Percentiles rank a stretch among this genome's conserved stretches.
Conservation (phyloP, 2,329 filamentous ascomycete genomes). For the Aspergillus niger region DNA sequence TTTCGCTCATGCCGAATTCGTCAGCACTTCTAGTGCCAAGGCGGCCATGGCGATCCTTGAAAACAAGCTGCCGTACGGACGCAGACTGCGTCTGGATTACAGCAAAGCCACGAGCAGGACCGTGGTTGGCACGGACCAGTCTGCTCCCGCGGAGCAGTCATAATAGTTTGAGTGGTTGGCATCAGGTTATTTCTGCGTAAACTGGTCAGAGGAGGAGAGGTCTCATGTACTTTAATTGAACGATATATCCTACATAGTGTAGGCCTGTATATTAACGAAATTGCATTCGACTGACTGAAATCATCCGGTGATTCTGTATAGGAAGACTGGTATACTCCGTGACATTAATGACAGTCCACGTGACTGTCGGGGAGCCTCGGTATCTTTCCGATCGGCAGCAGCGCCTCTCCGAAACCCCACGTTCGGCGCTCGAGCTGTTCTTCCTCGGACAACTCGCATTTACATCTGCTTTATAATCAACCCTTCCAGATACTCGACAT, state of each 20-base stretch:
- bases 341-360: conserved; percentile 14
- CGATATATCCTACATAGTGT: background rate
- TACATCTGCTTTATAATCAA: background rate
- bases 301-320: background rate
- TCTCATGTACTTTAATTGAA: background rate
- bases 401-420: conserved; percentile 27
- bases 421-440: conserved; percentile 20
- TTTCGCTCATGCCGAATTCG: conserved; percentile 82
- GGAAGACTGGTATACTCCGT: background rate
- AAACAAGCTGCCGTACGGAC: conserved; percentile 64
- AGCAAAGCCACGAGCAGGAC: conserved; percentile 33
- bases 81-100: conserved; percentile 68
- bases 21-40: conserved; percentile 65
- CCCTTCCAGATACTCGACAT: background rate
- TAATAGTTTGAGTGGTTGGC: no score
- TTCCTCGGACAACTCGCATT: conserved; percentile 10
- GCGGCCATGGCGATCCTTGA: conserved; percentile 60
- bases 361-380: conserved; percentile 28
- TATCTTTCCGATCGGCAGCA: conserved; percentile 23
- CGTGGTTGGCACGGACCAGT: background rate
- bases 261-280: no score
- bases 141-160: no score
- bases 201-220: background rate
- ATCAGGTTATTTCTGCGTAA: no score
- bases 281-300: no score